These are phyloP conservation scores for Colletotrichum simmondsii DNA, from an alignment of 2,329 filamentous ascomycete species.

Conservation along the genomic window DNA sequence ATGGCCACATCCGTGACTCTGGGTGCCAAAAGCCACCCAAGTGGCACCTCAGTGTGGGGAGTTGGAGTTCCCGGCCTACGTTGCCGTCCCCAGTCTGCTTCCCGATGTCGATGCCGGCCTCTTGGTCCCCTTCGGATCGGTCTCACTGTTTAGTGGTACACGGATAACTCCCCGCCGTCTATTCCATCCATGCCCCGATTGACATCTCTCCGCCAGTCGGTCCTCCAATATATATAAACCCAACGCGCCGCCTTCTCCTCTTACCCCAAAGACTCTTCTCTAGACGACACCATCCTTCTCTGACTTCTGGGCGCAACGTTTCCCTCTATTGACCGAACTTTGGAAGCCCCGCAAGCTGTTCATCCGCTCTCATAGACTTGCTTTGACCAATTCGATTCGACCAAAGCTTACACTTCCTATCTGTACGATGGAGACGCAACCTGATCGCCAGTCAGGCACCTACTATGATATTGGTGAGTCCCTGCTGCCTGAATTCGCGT, in stretches of 20 bases:
- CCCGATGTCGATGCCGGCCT: conserved; percentile 29
- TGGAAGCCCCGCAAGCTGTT: background rate
- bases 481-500: background rate
- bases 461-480: conserved; percentile 58
- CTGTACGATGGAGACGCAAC: conserved; percentile 25
- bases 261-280: background rate
- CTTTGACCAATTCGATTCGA: background rate
- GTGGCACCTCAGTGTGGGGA: conserved; percentile 2
- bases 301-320: background rate
- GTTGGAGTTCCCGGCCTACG: conserved; percentile 29
- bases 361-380: background rate
- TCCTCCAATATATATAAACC: conserved; percentile 14
- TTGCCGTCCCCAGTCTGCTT: conserved; percentile 27
- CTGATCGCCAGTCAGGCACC: conserved; percentile 25
- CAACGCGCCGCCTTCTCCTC: background rate
- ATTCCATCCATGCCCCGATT: conserved; percentile 7
- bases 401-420: background rate
- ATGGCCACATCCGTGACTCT: background rate
- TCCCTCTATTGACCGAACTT: background rate
- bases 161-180: conserved; percentile 20
- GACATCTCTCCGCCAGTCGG: conserved; percentile 5
- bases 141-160: conserved; percentile 4
- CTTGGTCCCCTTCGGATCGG: conserved; percentile 13
- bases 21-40: background rate
- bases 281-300: background rate